phyloP scores from a whole-genome alignment of 1,284 basidiomycete genomes.

The Apiotrichum gracile region DNA sequence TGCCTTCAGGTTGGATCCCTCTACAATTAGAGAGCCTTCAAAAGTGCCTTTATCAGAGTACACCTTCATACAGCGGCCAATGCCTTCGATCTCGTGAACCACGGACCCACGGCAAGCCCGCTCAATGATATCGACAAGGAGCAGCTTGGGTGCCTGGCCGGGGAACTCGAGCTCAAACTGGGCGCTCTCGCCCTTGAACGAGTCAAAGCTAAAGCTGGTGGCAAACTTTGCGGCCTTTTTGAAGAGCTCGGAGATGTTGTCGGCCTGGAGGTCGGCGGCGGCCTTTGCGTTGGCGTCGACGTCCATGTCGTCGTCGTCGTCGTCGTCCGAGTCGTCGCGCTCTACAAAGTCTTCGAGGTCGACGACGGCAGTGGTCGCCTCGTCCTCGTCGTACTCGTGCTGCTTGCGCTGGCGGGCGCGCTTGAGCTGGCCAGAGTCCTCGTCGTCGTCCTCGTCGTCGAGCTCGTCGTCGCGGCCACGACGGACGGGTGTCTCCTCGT shows the following conservation, averaged over 20 bases:
- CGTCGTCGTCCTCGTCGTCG: constrained; percentile 65
- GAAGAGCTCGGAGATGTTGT: constrained; percentile 50
- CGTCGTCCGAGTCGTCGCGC: constrained; percentile 44
- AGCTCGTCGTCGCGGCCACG: constrained; percentile 52
- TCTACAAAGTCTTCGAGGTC: constrained; percentile 62
- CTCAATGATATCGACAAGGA: constrained; percentile 87
- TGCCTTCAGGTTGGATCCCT: constrained; percentile 87
- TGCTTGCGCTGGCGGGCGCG: constrained; percentile 58
- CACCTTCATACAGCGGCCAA: constrained; percentile 57
- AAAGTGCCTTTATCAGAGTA: constrained; percentile 47
- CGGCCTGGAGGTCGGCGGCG: constrained; percentile 45
- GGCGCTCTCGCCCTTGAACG: constrained; percentile 56
- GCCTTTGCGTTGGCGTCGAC: constrained; percentile 52
- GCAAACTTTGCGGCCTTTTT: constrained; percentile 50
- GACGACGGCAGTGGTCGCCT: constrained; percentile 54
- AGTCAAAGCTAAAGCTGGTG: constrained; percentile 66
- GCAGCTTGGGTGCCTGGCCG: constrained; percentile 69
- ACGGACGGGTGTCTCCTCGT: constrained; percentile 30
- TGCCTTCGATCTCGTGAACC: constrained; percentile 79
- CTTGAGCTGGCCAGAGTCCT: constrained; percentile 68
- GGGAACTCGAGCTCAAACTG: constrained; percentile 68
- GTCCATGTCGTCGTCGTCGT: constrained; percentile 43
- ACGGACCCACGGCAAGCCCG: constrained; percentile 73
- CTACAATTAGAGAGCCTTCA: constrained; percentile 48
- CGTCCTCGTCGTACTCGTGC: constrained; percentile 64